Conservation (phyloP, 23 red algal genomes). For the Cyanidium caldarium region DNA sequence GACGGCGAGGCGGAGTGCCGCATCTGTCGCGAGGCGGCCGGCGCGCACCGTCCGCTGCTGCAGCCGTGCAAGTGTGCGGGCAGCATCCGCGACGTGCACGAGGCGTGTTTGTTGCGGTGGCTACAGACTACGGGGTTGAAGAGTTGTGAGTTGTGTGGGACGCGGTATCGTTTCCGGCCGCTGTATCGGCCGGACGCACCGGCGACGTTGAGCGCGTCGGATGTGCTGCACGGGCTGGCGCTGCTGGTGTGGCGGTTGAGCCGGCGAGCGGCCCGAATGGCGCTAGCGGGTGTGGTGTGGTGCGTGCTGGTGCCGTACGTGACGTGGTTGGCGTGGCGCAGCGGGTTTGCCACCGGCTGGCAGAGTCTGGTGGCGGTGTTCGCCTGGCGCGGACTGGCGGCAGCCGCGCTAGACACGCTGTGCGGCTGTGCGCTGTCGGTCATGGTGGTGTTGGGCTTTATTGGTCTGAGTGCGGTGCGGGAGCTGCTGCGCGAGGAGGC, state of each 20-base stretch:
- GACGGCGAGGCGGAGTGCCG: slow-evolving; percentile 74
- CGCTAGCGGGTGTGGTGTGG: background rate
- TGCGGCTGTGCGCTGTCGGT: background rate
- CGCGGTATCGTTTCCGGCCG: slow-evolving; percentile 66
- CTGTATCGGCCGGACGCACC: slow-evolving; percentile 64
- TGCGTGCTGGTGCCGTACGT: background rate
- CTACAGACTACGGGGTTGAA: slow-evolving; percentile 40
- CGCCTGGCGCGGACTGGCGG: background rate
- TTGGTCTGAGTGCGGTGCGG: background rate
- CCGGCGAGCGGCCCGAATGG: background rate
- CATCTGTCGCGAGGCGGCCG: slow-evolving; percentile 66
- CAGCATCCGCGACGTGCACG: slow-evolving; percentile 78
- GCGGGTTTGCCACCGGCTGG: background rate
- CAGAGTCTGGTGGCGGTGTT: background rate
- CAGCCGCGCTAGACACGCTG: background rate
- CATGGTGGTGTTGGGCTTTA: background rate
- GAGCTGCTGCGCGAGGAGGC: background rate
- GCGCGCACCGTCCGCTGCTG: slow-evolving; percentile 51
- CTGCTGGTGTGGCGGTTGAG: background rate
- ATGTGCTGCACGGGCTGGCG: slow-evolving; percentile 35
- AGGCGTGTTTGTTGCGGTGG: slow-evolving; percentile 84
- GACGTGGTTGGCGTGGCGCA: background rate
- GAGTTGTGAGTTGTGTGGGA: slow-evolving; percentile 84
- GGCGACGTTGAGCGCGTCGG: slow-evolving; percentile 32
- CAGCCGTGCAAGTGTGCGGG: slow-evolving; percentile 86